phyloP scores from a whole-genome alignment of 2,329 filamentous ascomycete genomes.

The Trichoderma citrinoviride region DNA sequence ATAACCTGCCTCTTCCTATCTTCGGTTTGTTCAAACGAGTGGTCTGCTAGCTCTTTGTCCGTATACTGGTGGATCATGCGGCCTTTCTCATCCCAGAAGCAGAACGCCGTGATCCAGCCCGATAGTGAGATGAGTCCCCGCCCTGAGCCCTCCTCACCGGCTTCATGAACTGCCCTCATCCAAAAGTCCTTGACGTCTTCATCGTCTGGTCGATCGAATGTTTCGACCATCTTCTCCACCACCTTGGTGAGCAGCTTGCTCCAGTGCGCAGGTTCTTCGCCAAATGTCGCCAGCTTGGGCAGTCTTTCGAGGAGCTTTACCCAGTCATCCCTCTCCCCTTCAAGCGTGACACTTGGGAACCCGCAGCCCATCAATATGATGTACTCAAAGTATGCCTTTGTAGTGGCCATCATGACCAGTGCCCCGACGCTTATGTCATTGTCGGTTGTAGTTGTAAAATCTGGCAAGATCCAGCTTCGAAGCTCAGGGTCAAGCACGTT shows the following conservation, averaged over 20 bases:
- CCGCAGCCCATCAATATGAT: conserved; percentile 14
- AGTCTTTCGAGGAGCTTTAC: conserved; percentile 15
- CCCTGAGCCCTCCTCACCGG: conserved; percentile 16
- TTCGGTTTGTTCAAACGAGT: background rate
- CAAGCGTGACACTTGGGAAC: conserved; percentile 18
- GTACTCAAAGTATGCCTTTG: conserved; percentile 24
- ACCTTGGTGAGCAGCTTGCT: conserved; percentile 1
- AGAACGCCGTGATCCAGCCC: conserved; percentile 25
- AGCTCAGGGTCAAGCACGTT: background rate
- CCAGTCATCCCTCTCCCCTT: conserved; percentile 21
- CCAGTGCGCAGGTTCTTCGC: conserved; percentile 7
- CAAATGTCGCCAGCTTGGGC: background rate
- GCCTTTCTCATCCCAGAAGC: conserved; percentile 21
- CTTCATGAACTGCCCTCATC: conserved; percentile 25
- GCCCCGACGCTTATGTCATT: conserved; percentile 18
- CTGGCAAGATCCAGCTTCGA: conserved; percentile 15
- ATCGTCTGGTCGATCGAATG: conserved; percentile 22
- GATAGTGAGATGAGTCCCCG: conserved; percentile 9
- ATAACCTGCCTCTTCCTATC: conserved; percentile 3
- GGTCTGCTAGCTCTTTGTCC: background rate
- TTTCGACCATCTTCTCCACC: conserved; percentile 21
- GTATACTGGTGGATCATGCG: background rate
- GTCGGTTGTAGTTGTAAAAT: conserved; percentile 15
- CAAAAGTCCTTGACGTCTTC: conserved; percentile 23
- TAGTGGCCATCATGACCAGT: conserved; percentile 23